Evolutionary conservation across 2,329 filamentous ascomycete genomes (phyloP).

Genomic region (Hymenotorrendiella dingleyae): DNA sequence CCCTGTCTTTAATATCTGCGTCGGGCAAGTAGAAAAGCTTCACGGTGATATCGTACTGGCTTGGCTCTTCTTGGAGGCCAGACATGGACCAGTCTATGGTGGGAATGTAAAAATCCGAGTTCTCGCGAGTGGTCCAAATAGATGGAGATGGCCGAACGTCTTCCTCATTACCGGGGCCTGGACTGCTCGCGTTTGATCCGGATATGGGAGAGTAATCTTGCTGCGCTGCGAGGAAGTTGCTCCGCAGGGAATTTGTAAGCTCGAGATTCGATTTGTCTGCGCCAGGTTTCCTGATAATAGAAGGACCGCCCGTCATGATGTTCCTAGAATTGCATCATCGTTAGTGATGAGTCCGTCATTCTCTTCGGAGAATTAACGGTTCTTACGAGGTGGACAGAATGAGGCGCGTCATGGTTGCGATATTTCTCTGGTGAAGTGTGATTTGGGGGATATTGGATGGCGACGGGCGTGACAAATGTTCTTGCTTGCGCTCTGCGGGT

Average conservation of each 20-base stretch:
- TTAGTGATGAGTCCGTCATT: constrained; percentile 11
- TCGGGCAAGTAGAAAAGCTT: constrained; percentile 90
- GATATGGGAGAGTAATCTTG: constrained; percentile 45
- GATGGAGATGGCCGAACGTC: constrained; percentile 27
- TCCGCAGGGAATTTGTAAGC: constrained; percentile 78
- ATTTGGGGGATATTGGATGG: too few species aligned
- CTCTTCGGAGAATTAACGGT: constrained; percentile 16
- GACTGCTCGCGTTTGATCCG: constrained; percentile 33
- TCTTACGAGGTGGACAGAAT: constrained; percentile 80
- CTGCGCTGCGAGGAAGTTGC: constrained; percentile 73
- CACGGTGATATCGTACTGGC: constrained; percentile 88
- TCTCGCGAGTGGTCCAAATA: constrained; percentile 64
- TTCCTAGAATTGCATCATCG: constrained; percentile 20
- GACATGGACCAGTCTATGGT: constrained; percentile 65
- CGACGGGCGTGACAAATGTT: too few species aligned
- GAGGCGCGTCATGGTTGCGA: constrained; percentile 60
- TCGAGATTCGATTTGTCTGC: constrained; percentile 87
- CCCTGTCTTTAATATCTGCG: constrained; percentile 57
- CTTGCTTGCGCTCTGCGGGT: too few species aligned
- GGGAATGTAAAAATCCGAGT: constrained; percentile 65
- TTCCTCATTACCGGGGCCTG: constrained; percentile 28
- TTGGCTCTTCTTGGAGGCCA: constrained; percentile 72
- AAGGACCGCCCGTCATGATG: constrained; percentile 69
- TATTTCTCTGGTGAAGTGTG: neutral
- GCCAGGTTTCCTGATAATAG: constrained; percentile 73